A percentile compares a stretch with the other conserved stretches of the same genome.
Evolutionary conservation across 345 rosid species (phyloP).

Genomic region (Lepidium aucheri): DNA sequence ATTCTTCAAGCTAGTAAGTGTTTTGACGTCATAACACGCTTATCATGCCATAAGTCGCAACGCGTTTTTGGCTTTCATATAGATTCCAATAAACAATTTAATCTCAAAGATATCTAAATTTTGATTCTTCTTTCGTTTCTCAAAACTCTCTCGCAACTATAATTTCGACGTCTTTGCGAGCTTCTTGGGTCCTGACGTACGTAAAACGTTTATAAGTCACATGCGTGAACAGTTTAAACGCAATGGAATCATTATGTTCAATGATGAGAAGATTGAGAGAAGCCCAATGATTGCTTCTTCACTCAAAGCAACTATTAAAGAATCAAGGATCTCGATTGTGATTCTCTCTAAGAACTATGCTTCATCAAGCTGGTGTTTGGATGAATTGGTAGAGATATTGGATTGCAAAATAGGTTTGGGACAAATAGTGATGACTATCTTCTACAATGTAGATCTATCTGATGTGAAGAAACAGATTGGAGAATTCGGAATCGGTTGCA

Average conservation of each 20-base stretch:
- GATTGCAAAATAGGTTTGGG: neutral
- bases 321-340: neutral
- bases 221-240: no score
- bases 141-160: no score
- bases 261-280: neutral
- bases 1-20: no score
- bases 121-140: no score
- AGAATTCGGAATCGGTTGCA: neutral
- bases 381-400: slow-evolving; percentile 4
- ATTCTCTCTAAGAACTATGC: slow-evolving; percentile 2
- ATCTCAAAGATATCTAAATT: no score
- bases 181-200: no score
- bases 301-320: neutral
- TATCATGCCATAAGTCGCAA: no score
- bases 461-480: neutral
- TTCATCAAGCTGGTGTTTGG: slow-evolving; percentile 17
- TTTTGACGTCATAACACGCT: no score
- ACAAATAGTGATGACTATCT: neutral
- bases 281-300: neutral
- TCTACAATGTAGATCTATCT: neutral
- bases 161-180: no score
- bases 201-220: no score
- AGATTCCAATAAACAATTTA: no score
- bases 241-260: neutral
- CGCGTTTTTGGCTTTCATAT: no score